These are phyloP conservation scores for Pythium dissotocum DNA, from an alignment of 352 stramenopile genomes.

Conservation along the genomic window DNA sequence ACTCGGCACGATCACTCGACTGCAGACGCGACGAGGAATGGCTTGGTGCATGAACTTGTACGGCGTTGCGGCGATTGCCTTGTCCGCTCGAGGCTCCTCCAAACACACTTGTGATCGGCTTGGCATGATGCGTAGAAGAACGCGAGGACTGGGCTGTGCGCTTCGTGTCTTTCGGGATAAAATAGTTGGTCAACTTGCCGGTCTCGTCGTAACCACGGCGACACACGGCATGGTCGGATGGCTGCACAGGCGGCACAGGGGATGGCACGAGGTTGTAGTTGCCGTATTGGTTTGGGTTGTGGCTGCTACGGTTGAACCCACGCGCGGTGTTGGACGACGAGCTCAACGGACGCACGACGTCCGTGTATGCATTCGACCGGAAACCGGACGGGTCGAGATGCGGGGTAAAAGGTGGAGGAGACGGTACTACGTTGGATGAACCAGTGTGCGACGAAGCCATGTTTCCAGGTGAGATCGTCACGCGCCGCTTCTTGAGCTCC, in stretches of 20 bases:
- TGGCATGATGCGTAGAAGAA: conserved; percentile 25
- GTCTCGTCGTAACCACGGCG: conserved; percentile 76
- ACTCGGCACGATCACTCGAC: conserved; percentile 44
- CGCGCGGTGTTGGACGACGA: conserved; percentile 29
- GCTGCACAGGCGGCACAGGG: conserved; percentile 42
- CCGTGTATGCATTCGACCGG: conserved; percentile 62
- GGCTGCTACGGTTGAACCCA: conserved; percentile 49
- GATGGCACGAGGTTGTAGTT: conserved; percentile 57
- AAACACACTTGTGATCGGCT: conserved; percentile 46
- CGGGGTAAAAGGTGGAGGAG: conserved; percentile 24
- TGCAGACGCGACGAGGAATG: neutral
- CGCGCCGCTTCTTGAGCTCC: conserved; percentile 66
- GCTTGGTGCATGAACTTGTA: conserved; percentile 28
- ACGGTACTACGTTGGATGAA: conserved; percentile 11
- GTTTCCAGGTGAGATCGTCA: conserved; percentile 25
- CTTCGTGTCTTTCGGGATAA: conserved; percentile 58
- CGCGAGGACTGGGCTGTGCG: conserved; percentile 22
- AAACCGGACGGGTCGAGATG: conserved; percentile 43
- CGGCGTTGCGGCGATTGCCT: neutral
- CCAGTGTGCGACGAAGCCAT: conserved; percentile 10
- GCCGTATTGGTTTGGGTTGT: conserved; percentile 72
- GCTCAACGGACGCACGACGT: conserved; percentile 53
- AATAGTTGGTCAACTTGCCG: conserved; percentile 77
- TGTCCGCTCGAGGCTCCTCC: conserved; percentile 33
- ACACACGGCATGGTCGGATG: conserved; percentile 37